Conservation (phyloP, 2,329 filamentous ascomycete genomes). For the Nothomitra cinnamomea region DNA sequence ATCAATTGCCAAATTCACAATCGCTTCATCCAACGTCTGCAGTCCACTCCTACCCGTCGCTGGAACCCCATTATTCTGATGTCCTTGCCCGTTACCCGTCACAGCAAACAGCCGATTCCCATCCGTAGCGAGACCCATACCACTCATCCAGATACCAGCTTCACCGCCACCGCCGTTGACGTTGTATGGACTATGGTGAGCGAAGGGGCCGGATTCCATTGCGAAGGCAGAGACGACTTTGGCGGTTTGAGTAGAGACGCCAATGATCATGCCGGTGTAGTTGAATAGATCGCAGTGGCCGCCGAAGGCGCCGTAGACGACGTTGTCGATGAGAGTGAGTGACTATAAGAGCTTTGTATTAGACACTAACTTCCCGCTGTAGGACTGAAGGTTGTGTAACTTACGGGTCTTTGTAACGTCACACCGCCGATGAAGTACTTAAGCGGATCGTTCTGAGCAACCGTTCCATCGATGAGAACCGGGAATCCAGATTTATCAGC, state of each 20-base stretch:
- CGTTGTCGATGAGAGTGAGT: constrained; percentile 28
- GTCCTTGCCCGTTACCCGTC: constrained; percentile 16
- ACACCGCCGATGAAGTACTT: constrained; percentile 37
- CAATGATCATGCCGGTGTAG: constrained; percentile 36
- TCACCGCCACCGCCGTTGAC: constrained; percentile 10
- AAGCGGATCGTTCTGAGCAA: constrained; percentile 28
- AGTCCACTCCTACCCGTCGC: constrained; percentile 15
- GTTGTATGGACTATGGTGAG: constrained; percentile 5
- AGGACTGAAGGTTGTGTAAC: too few species aligned
- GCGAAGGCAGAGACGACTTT: constrained; percentile 14
- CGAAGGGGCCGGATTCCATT: constrained; percentile 12
- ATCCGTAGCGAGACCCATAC: constrained; percentile 17
- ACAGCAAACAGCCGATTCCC: constrained; percentile 16
- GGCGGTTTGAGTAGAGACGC: constrained; percentile 27
- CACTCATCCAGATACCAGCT: constrained; percentile 16
- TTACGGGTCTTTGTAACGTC: constrained; percentile 32
- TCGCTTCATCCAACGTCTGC: constrained; percentile 15
- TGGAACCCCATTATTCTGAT: constrained; percentile 15
- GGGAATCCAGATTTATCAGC: constrained; percentile 28
- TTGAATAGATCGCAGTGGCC: constrained; percentile 40
- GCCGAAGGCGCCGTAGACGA: constrained; percentile 35
- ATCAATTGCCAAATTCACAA: constrained; percentile 7
- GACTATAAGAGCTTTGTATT: neutral
- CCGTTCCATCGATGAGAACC: constrained; percentile 28
- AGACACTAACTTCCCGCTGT: neutral